These are phyloP conservation scores for Zarea fungicola DNA, from an alignment of 2,329 filamentous ascomycete species.

Conservation along the genomic window DNA sequence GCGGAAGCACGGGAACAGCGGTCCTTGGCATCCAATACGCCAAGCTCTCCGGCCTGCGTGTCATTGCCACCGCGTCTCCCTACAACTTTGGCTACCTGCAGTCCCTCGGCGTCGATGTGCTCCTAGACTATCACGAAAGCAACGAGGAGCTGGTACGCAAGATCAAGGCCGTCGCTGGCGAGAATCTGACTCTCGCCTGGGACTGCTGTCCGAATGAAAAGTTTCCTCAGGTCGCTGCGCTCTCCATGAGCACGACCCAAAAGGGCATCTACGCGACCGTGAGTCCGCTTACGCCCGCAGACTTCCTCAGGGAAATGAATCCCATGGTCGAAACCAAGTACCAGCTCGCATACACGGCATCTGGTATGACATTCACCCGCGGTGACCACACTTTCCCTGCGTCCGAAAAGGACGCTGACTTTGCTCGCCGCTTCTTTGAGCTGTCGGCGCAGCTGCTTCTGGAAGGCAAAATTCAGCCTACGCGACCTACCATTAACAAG, in stretches of 20 bases:
- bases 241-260: neutral
- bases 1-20: slow-evolving; percentile 49
- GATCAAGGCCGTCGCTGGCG: neutral
- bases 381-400: slow-evolving; percentile 20
- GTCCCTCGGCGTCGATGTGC: slow-evolving; percentile 38
- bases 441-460: slow-evolving; percentile 27
- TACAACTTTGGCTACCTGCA: slow-evolving; percentile 31
- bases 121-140: slow-evolving; percentile 39
- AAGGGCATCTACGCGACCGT: slow-evolving; percentile 6
- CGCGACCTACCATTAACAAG: slow-evolving; percentile 18
- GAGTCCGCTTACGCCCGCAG: neutral
- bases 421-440: slow-evolving; percentile 33
- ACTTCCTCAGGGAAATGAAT: neutral
- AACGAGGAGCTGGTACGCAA: neutral
- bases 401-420: slow-evolving; percentile 26
- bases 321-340: slow-evolving; percentile 17
- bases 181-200: neutral
- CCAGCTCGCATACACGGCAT: slow-evolving; percentile 34
- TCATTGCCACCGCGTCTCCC: slow-evolving; percentile 36
- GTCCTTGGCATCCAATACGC: slow-evolving; percentile 45
- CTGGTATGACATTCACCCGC: slow-evolving; percentile 30
- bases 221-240: neutral
- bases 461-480: slow-evolving; percentile 30
- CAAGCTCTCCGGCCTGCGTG: slow-evolving; percentile 34
- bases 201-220: slow-evolving; percentile 14